phyloP scores from a whole-genome alignment of 2,329 filamentous ascomycete species.

The Talaromyces atroroseus region DNA sequence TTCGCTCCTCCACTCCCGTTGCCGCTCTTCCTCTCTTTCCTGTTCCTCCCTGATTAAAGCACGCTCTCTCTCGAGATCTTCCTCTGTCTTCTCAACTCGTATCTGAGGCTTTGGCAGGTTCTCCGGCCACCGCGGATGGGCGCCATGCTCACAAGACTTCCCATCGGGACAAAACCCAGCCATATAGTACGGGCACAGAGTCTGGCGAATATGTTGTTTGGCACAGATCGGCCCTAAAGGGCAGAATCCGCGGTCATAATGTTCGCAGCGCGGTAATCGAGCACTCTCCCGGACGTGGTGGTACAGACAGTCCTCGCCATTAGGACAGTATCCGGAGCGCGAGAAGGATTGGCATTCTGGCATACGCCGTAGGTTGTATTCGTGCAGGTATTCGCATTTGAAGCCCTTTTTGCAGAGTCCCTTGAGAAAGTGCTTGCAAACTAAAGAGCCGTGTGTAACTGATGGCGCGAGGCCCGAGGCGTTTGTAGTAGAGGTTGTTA shows the following conservation, averaged over 20 bases:
- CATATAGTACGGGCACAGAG: conserved; percentile 77
- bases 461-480: conserved; percentile 37
- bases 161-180: conserved; percentile 93
- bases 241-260: conserved; percentile 94
- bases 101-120: conserved; percentile 58
- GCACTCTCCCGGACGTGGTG: conserved; percentile 81
- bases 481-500: conserved; percentile 41
- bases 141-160: conserved; percentile 66
- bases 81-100: conserved; percentile 64
- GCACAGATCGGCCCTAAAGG: conserved; percentile 80
- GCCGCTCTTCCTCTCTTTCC: conserved; percentile 49
- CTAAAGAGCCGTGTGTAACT: conserved; percentile 53
- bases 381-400: conserved; percentile 94
- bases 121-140: conserved; percentile 72
- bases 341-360: conserved; percentile 97
- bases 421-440: conserved; percentile 98
- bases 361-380: conserved; percentile 98
- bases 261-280: conserved; percentile 73
- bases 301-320: conserved; percentile 94
- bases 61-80: conserved; percentile 59
- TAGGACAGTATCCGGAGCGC: conserved; percentile 88
- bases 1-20: conserved; percentile 50
- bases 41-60: conserved; percentile 56
- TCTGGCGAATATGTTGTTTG: conserved; percentile 80
- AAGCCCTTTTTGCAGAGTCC: conserved; percentile 97